Evolutionary conservation across 208 protist species (phyloP), one percentile per base, ranked within the genome.

Genomic region (Trypanosoma rangeli): DNA sequence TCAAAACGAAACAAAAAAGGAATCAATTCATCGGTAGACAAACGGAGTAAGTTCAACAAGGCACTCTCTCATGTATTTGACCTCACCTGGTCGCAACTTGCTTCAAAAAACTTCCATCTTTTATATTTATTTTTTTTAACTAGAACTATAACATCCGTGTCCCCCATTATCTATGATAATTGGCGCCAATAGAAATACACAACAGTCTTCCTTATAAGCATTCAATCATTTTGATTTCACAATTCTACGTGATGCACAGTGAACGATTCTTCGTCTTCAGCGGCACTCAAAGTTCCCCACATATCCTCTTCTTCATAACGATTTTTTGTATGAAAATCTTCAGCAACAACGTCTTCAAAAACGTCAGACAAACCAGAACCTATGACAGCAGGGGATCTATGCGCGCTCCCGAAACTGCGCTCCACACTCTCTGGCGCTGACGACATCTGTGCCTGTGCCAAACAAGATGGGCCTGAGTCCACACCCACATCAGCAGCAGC

Each of bases 191-290:
- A 56, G 31, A 9, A 15, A 35, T 33, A 56, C 7, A 13, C 39
- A 61, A 46, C n/a, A 29, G 31, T 31, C 4, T 9, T 44, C 31
- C 31, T 7, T 4, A 9, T 8, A 22, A 35, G 22, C 24, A 39
- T 35, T 28, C 39, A 29, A 16, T 1, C 1, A 22, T 26, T 31
- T 20, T 18, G 5, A 15, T 46, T 26, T 49, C n/a, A 44, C 28
- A 28, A 35, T 24, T 53, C 5, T 16, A 70, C 61, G 31, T 76
- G 63, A 76, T 76, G 62, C 33, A 76, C 71, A 15, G 46, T 70
- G 64, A 76, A 76, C 5, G 71, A 65, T 26, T 70, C 71, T 54
- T 76, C 63, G 12, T 76, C 71, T 7, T 70, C 71, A 37, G 28
- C 28, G 4, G 24, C 0, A 57, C 62, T 76, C 18, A 28, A 50